phyloP scores from a whole-genome alignment of 306 rosid genomes.

The Fagus sylvatica region DNA sequence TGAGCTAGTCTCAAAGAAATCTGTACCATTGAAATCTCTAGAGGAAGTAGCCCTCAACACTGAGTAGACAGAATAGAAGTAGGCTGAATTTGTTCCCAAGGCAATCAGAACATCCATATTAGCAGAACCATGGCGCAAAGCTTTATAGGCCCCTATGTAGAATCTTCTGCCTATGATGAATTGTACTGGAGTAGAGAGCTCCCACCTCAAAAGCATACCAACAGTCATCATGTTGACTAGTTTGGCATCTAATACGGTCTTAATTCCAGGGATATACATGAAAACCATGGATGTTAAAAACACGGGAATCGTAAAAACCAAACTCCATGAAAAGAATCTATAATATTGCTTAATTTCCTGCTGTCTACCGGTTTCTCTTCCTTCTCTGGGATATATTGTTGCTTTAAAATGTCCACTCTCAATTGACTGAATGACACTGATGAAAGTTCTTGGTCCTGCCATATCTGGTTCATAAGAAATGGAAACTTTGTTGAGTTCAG shows the following conservation, averaged over 20 bases:
- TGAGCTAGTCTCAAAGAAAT: conserved; percentile 85
- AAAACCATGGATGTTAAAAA: conserved; percentile 80
- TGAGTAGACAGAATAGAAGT: conserved; percentile 78
- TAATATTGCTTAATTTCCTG: conserved; percentile 54
- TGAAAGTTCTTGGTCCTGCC: conserved; percentile 74
- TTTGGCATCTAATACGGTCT: conserved; percentile 47
- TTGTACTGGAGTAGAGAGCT: conserved; percentile 69
- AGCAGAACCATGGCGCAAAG: conserved; percentile 62
- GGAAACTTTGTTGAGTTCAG: conserved; percentile 44
- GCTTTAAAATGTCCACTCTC: conserved; percentile 62
- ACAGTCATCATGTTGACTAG: conserved; percentile 59
- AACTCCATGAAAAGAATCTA: conserved; percentile 62
- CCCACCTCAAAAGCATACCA: conserved; percentile 68
- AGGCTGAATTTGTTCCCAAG: conserved; percentile 87
- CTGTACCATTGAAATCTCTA: conserved; percentile 53
- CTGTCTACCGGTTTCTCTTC: conserved; percentile 45
- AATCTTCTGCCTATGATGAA: conserved; percentile 73
- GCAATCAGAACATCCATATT: conserved; percentile 89
- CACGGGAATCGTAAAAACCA: conserved; percentile 63
- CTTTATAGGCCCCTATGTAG: conserved; percentile 65
- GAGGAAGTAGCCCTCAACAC: conserved; percentile 57
- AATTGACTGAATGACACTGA: conserved; percentile 59
- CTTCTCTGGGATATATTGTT: conserved; percentile 48
- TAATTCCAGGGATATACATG: conserved; percentile 65
- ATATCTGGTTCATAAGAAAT: conserved; percentile 60